These are phyloP conservation scores for Phyllosticta citriasiana DNA, from an alignment of 2,329 filamentous ascomycete genomes.

Conservation along the genomic window DNA sequence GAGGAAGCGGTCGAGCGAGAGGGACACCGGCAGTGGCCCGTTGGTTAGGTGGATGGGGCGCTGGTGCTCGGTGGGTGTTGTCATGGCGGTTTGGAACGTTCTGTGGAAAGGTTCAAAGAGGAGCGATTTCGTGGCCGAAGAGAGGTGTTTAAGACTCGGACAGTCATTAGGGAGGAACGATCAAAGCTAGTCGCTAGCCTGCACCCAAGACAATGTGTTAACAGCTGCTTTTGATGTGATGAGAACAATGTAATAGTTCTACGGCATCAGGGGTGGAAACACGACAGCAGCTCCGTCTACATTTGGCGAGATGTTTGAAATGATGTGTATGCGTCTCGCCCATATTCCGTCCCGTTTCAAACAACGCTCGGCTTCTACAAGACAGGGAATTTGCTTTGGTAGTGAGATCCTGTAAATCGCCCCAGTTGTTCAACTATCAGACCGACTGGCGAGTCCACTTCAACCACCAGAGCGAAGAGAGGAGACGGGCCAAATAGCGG, in stretches of 20 bases:
- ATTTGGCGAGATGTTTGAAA: not conserved
- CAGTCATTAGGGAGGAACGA: not conserved
- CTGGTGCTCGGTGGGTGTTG: not conserved
- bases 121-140: not conserved
- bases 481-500: not conserved
- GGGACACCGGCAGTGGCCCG: not conserved
- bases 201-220: not conserved
- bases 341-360: no score
- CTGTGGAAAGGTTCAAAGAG: not conserved
- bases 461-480: not conserved
- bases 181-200: not conserved
- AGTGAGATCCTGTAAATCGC: no score
- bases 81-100: not conserved
- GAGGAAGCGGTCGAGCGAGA: not conserved
- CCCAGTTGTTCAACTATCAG: not conserved
- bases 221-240: not conserved
- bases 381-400: no score
- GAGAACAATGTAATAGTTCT: not conserved
- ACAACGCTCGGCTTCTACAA: no score
- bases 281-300: not conserved
- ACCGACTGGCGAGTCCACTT: not conserved
- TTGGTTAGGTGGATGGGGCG: not conserved
- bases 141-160: not conserved
- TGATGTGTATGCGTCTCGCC: not conserved
- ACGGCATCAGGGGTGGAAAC: not conserved